Conservation (phyloP, 2,329 filamentous ascomycete species). For the Alternaria metachromatica region DNA sequence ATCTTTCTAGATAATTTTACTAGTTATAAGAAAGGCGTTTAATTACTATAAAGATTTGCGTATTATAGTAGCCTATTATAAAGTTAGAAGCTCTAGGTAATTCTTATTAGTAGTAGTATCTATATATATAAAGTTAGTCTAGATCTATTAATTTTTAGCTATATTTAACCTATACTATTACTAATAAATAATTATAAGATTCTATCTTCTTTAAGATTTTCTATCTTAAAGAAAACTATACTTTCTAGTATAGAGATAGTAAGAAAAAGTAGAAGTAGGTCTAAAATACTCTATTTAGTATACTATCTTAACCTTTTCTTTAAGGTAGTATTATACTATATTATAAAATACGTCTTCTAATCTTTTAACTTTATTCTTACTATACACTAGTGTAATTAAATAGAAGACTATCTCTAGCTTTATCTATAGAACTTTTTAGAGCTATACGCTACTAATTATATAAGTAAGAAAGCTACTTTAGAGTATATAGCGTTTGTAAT, state of each 20-base stretch:
- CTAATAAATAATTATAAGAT: neutral
- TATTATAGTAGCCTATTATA: neutral
- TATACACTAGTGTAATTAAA: conserved; percentile 3
- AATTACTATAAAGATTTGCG: conserved; percentile 9
- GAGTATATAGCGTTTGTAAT: conserved; percentile 9
- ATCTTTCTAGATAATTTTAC: conserved; percentile 22
- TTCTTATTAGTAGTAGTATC: conserved; percentile 11
- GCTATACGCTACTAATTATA: conserved; percentile 2
- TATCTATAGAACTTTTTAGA: conserved; percentile 9
- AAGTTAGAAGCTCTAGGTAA: conserved; percentile 11
- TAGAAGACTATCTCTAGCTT: conserved; percentile 8
- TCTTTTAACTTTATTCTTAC: conserved; percentile 15
- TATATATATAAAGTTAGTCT: neutral
- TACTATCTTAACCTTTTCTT: conserved; percentile 17
- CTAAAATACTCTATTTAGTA: conserved; percentile 15
- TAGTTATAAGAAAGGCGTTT: conserved; percentile 4
- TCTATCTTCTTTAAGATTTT: conserved; percentile 1
- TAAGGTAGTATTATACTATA: conserved; percentile 8
- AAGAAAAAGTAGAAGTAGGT: conserved; percentile 4
- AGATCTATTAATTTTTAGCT: neutral
- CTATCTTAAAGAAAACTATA: conserved; percentile 8
- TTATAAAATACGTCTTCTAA: neutral
- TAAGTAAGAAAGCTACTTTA: conserved; percentile 9
- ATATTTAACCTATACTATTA: neutral
- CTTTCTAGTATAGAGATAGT: conserved; percentile 5